Evolutionary conservation across 2,329 filamentous ascomycete species (phyloP), one percentile per base, ranked within the genome.

Genomic region (Fusarium sp.): DNA sequence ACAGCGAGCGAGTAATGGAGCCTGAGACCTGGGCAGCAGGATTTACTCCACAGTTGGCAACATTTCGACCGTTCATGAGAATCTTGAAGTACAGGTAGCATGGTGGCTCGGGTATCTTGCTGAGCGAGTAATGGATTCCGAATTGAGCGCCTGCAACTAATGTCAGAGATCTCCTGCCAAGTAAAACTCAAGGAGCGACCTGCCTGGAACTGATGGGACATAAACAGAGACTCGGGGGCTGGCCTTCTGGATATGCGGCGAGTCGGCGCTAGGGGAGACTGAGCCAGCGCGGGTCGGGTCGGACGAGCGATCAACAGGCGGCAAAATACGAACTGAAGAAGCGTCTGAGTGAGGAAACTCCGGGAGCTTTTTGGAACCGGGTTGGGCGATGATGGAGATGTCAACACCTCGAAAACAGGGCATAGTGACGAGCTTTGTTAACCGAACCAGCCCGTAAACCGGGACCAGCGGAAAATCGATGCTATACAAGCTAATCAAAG

Each of bases 301-400:
- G 72, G 11, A 71, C 64, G 44, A 24, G 4, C 33, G 29, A 53
- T 70, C 49, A 16, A 27, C 69, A 35, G 70, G 73, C 20, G 74
- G 75, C 53, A 79, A 64, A 29, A 85, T 80, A 4, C 76, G 79
- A 49, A 85, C 81, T 17, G 85, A 87, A 0, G 85, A 85, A 58
- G 82, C 84, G 58, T 89, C 87, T 0, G 87, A 87, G 69, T 90
- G 87, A 22, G 87, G 86, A 74, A 87, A 90, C 74, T 91, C 89
- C 16, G 85, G 84, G 4, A 90, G 81, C 22, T 76, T 79, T 51
- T 81, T 77, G 11, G 80, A 74, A 4, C 80, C 79, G 17, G 81
- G 76, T 46, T 83, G 80, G 3, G 82, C 77, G 20, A 83, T 75
- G 42, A 89, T 77, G 3, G 83, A 85, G 27, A 89, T 67, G 31